phyloP scores from a whole-genome alignment of 257 asterid species.

The Fraxinus quadrangulata region DNA sequence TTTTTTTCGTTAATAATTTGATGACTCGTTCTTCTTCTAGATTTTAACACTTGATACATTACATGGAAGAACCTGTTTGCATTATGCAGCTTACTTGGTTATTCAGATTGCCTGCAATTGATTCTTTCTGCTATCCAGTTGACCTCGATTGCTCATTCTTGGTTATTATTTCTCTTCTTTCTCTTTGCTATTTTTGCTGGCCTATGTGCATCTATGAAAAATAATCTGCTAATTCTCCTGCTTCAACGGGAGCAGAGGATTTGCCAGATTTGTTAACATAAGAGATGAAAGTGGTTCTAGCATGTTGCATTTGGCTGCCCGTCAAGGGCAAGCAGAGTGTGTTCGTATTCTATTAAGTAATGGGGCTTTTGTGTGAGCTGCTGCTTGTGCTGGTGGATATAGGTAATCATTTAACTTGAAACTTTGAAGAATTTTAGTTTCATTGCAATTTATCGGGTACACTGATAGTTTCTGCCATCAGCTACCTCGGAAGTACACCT shows the following conservation, averaged over 20 bases:
- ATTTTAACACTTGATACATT: constrained; percentile 70
- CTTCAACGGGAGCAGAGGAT: constrained; percentile 61
- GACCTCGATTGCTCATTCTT: constrained; percentile 66
- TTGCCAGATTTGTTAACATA: constrained; percentile 68
- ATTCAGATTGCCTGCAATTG: constrained; percentile 66
- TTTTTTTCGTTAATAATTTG: background rate
- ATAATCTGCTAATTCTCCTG: constrained; percentile 15
- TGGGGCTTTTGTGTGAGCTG: constrained; percentile 78
- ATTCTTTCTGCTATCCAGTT: constrained; percentile 69
- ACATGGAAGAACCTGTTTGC: constrained; percentile 74
- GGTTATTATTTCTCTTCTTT: constrained; percentile 42
- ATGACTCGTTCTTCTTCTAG: constrained; percentile 40
- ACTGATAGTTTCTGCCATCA: constrained; percentile 26
- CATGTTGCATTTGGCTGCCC: constrained; percentile 83
- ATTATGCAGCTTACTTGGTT: constrained; percentile 84
- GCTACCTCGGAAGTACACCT: constrained; percentile 72
- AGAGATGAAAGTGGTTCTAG: constrained; percentile 79
- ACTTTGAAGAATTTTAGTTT: background rate
- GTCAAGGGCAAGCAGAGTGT: constrained; percentile 59
- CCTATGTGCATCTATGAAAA: background rate
- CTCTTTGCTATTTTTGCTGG: background rate
- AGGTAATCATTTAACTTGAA: constrained; percentile 42
- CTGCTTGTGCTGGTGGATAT: constrained; percentile 51
- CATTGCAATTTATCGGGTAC: background rate
- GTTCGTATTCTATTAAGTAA: constrained; percentile 57